Evolutionary conservation across 225 moss, liverwort and hornwort genomes (phyloP), one percentile per base, ranked within the genome.

Genomic region (Ulota crispa): DNA sequence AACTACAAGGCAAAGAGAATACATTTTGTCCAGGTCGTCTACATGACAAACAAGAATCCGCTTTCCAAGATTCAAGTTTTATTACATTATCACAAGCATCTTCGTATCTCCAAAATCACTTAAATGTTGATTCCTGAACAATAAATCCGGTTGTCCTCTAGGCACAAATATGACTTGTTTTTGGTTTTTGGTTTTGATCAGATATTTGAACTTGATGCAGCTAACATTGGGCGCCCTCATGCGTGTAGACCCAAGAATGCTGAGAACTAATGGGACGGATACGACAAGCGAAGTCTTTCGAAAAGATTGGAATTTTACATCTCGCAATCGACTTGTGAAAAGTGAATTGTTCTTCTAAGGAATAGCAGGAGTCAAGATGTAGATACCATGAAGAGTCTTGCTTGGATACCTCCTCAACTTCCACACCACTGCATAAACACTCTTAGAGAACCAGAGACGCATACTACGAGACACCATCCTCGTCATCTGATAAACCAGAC

Each of bases 401-500:
- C 27, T 41, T 19, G 7, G 57, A 14, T 45, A 37, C 12, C 41
- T 43, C 54, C 27, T 70, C 24, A 83, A 60, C 60, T 30, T 74
- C 60, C 57, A 30, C 45, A 11, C 28, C 8, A 15, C 67, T 36
- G 11, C 31, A 2, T 69, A 30, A 15, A 62, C 21, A 75, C 37
- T 83, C 19, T 43, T 21, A 45, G 30, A 45, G 53, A 63, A 69
- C 6, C 30, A 68, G 26, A 65, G 45, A n/a, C 18, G 43, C 9
- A 43, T 55, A 34, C 64, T 83, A 71, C 24, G 4, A 80, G 47
- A 76, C 53, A 70, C 11, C 73, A 64, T 14, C 72, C 23, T 76
- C 70, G 26, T 78, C 80, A 72, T 92, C 92, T 75, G 82, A 90
- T 75, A 97, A 81, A 39, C 78, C 87, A 37, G 89, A 90, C 26